Evolutionary conservation across 805 yeast genomes (phyloP).

Genomic region (Nakazawaea molendinolei): DNA sequence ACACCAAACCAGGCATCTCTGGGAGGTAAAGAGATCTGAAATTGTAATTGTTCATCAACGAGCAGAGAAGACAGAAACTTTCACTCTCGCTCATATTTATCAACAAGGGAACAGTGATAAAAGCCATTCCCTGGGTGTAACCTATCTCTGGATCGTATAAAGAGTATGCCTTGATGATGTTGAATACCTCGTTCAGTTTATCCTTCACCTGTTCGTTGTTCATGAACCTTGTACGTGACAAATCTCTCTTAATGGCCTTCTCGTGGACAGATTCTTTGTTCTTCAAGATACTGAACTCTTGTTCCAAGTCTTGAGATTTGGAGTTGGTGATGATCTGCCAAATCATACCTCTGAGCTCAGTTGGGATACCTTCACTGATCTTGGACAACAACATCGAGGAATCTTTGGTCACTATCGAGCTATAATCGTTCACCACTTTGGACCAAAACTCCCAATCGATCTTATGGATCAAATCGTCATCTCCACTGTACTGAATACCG

Average conservation of each 20-base stretch:
- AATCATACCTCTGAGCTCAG: conserved; percentile 77
- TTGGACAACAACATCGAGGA: conserved; percentile 54
- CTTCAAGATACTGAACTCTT: conserved; percentile 43
- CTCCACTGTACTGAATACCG: conserved; percentile 36
- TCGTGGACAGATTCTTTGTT: conserved; percentile 56
- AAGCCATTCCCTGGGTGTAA: conserved; percentile 97
- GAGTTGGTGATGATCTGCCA: conserved; percentile 89
- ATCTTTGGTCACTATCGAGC: conserved; percentile 53
- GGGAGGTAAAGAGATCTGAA: conserved; percentile 73
- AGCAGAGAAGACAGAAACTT: conserved; percentile 74
- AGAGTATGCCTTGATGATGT: conserved; percentile 78
- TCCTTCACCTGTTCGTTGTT: conserved; percentile 46
- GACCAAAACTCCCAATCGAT: conserved; percentile 88
- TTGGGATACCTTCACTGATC: conserved; percentile 75
- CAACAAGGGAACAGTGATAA: conserved; percentile 77
- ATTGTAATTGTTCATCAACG: conserved; percentile 80
- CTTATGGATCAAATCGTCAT: conserved; percentile 25
- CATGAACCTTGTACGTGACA: conserved; percentile 80
- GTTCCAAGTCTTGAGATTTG: conserved; percentile 58
- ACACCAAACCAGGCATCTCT: conserved; percentile 90
- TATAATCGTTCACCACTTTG: conserved; percentile 68
- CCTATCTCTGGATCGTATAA: conserved; percentile 90
- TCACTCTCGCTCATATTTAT: conserved; percentile 79
- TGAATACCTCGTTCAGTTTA: conserved; percentile 57
- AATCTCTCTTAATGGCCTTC: conserved; percentile 71